phyloP scores from a whole-genome alignment of 1,139 yeast species.

The Yarrowia galli region DNA sequence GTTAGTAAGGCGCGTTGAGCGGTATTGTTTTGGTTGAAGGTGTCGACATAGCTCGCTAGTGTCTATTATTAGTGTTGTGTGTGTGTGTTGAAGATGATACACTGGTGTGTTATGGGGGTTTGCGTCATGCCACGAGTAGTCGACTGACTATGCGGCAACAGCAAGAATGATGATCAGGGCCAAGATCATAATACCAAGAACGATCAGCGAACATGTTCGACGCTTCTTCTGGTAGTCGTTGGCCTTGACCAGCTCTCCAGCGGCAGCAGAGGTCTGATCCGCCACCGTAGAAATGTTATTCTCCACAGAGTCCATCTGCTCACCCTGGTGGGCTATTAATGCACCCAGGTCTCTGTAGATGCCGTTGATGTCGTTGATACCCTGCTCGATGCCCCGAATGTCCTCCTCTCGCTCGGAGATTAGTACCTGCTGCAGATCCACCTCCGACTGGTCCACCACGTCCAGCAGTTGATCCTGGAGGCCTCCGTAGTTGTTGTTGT shows the following conservation, averaged over 20 bases:
- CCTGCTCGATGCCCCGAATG: constrained; percentile 83
- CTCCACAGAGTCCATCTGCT: constrained; percentile 81
- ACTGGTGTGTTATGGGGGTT: neutral
- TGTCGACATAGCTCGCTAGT: neutral
- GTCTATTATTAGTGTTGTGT: constrained; percentile 9
- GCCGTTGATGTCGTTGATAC: constrained; percentile 85
- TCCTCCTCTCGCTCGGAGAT: constrained; percentile 87
- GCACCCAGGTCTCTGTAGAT: constrained; percentile 85
- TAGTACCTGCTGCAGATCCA: constrained; percentile 80
- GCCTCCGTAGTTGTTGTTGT: constrained; percentile 21
- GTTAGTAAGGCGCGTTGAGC: constrained; percentile 37
- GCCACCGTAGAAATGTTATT: constrained; percentile 76
- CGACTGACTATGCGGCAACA: neutral
- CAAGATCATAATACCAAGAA: constrained; percentile 11
- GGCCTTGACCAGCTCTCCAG: constrained; percentile 75
- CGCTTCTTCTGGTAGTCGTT: constrained; percentile 65
- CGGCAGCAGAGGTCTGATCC: constrained; percentile 72
- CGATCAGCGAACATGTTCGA: constrained; percentile 22
- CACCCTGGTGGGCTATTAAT: constrained; percentile 87
- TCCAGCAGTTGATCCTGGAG: constrained; percentile 30
- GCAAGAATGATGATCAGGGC: constrained; percentile 14
- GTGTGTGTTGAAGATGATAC: neutral
- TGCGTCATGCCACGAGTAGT: too few species aligned
- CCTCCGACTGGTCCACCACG: constrained; percentile 72
- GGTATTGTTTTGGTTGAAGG: constrained; percentile 14